phyloP scores from a whole-genome alignment of 164 flowering plant species.

The Liquidambar formosana region DNA sequence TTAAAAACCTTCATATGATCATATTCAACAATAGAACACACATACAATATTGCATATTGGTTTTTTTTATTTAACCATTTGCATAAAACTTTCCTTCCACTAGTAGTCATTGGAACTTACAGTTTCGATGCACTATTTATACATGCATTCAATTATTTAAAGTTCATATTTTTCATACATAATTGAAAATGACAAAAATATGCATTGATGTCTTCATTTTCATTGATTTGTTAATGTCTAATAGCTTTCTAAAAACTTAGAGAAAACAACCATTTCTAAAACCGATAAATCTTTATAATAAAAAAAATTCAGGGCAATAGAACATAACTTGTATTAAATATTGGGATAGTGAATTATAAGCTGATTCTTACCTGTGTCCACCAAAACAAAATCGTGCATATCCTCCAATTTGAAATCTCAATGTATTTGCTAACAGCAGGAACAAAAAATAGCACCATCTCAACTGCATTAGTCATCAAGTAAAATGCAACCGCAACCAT shows the following conservation, averaged over 20 bases:
- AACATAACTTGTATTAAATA: too few species aligned
- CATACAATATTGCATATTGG: too few species aligned
- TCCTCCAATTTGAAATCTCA: slow-evolving; percentile 67
- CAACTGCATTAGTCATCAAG: slow-evolving; percentile 69
- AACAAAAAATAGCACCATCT: slow-evolving; percentile 80
- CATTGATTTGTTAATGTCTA: not conserved
- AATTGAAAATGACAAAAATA: not conserved
- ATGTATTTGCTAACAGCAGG: slow-evolving; percentile 78
- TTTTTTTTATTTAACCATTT: too few species aligned
- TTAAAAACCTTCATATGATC: too few species aligned
- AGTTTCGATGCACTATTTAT: too few species aligned
- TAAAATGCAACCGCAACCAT: slow-evolving; percentile 76
- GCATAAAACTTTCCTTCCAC: too few species aligned
- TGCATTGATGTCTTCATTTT: not conserved
- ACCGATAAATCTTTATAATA: too few species aligned
- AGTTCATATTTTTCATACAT: too few species aligned
- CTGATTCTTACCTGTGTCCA: slow-evolving; percentile 75
- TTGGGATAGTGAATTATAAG: not conserved
- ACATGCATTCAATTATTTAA: too few species aligned
- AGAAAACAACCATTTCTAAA: not conserved
- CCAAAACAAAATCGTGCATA: slow-evolving; percentile 61
- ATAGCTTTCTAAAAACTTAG: not conserved
- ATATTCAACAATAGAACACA: too few species aligned
- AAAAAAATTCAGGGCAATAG: not conserved
- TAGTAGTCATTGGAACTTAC: too few species aligned